These are phyloP conservation scores for Scutellaria barbata DNA, from an alignment of 257 asterid species.

Conservation along the genomic window DNA sequence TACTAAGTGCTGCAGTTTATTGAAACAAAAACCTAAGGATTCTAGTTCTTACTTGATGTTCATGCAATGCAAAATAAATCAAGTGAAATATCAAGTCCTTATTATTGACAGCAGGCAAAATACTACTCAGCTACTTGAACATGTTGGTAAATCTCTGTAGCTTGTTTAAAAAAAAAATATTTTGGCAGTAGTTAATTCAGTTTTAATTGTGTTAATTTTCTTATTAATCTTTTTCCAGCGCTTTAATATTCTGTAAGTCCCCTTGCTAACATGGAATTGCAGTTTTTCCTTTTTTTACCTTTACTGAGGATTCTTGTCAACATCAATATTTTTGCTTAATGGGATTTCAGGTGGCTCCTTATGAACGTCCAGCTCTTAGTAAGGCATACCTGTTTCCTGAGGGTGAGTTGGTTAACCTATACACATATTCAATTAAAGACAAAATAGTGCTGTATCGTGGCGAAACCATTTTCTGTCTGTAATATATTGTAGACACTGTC, in stretches of 20 bases:
- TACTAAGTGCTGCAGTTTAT: neutral
- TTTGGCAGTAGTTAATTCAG: neutral
- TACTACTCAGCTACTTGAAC: neutral
- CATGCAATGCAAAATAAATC: neutral
- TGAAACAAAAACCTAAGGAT: neutral
- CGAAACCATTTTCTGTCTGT: neutral
- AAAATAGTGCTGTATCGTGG: conserved; percentile 11
- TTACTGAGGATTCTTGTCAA: neutral
- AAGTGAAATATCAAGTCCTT: neutral
- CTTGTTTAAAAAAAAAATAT: neutral
- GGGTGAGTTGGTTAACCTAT: conserved; percentile 57
- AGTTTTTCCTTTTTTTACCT: neutral
- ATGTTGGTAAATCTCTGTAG: neutral
- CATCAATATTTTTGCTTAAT: conserved; percentile 15
- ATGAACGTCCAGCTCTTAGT: conserved; percentile 98
- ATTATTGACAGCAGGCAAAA: neutral
- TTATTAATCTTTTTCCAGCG: neutral
- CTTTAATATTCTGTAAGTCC: neutral
- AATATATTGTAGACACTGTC: conserved; percentile 1
- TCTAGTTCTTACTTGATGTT: neutral
- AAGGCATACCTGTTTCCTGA: conserved; percentile 92
- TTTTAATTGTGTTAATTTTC: neutral
- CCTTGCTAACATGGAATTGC: conserved; percentile 11
- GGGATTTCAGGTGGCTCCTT: conserved; percentile 89
- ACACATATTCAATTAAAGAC: neutral